Evolutionary conservation across 2,329 filamentous ascomycete genomes (phyloP).

Genomic region (Ploettnerulaceae sp.): DNA sequence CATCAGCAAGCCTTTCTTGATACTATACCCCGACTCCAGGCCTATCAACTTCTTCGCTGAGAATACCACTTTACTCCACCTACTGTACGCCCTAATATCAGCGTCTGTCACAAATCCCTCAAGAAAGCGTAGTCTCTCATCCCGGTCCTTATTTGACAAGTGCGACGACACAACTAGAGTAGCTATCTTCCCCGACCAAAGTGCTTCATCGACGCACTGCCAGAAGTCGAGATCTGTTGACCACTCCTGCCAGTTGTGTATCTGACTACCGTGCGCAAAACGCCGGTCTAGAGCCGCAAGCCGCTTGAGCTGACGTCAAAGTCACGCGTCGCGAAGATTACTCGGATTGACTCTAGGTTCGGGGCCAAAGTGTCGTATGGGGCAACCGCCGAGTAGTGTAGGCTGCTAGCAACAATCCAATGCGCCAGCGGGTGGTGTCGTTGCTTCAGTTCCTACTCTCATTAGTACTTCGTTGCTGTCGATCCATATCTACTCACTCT

Average conservation of each 20-base stretch:
- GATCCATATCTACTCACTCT: slow-evolving; percentile 14
- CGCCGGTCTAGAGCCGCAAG: too few species aligned
- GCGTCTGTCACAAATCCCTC: slow-evolving; percentile 7
- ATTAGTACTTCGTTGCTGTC: slow-evolving; percentile 9
- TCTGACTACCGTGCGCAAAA: too few species aligned
- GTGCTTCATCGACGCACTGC: slow-evolving; percentile 11
- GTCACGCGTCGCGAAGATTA: slow-evolving; percentile 11
- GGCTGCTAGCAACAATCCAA: slow-evolving; percentile 20
- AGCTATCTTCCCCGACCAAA: slow-evolving; percentile 14
- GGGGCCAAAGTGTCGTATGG: slow-evolving; percentile 12
- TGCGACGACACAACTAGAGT: slow-evolving; percentile 7
- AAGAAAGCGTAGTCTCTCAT: slow-evolving; percentile 17
- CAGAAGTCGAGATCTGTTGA: slow-evolving; percentile 16
- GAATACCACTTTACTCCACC: slow-evolving; percentile 10
- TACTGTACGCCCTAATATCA: slow-evolving; percentile 6
- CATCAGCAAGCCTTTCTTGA: slow-evolving; percentile 7
- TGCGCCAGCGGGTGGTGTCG: slow-evolving; percentile 15
- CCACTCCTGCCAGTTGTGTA: slow-evolving; percentile 14
- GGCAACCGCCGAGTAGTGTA: slow-evolving; percentile 4
- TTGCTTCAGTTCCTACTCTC: slow-evolving; percentile 12
- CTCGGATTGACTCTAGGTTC: slow-evolving; percentile 8
- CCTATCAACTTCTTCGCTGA: slow-evolving; percentile 11
- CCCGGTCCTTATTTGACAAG: slow-evolving; percentile 11
- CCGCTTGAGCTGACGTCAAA: slow-evolving; percentile 36
- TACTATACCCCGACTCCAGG: background rate